Percentiles rank a stretch among this genome's conserved stretches.
Evolutionary conservation across 2,329 filamentous ascomycete species (phyloP).

Genomic region (Trichoderma endophyticum): DNA sequence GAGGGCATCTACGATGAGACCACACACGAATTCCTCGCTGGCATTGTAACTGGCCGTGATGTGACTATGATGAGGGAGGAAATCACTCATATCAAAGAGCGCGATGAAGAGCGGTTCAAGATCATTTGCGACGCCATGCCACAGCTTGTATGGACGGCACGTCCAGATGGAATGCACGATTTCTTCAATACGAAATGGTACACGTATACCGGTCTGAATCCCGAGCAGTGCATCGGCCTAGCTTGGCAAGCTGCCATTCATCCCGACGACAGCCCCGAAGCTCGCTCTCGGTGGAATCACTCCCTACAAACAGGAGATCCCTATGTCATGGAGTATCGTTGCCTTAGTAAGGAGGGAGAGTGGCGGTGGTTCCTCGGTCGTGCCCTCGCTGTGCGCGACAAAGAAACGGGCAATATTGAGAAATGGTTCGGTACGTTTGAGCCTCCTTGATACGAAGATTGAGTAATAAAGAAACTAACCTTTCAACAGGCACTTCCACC

Average conservation of each 20-base stretch:
- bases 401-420: conserved; percentile 63
- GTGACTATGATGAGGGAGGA: conserved; percentile 67
- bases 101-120: conserved; percentile 71
- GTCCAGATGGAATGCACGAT: conserved; percentile 62
- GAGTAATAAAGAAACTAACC: background rate
- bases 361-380: conserved; percentile 79
- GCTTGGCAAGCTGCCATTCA: conserved; percentile 66
- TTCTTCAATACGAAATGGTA: conserved; percentile 80
- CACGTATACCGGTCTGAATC: conserved; percentile 67
- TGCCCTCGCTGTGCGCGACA: conserved; percentile 65
- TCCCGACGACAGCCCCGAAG: conserved; percentile 62
- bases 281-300: conserved; percentile 56
- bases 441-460: too few species aligned
- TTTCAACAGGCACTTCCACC: conserved; percentile 60
- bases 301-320: conserved; percentile 64
- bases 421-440: conserved; percentile 68
- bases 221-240: conserved; percentile 59
- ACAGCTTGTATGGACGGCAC: conserved; percentile 71
- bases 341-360: conserved; percentile 61
- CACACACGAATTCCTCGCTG: conserved; percentile 70
- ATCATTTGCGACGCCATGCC: conserved; percentile 73
- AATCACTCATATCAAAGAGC: conserved; percentile 65
- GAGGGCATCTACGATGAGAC: conserved; percentile 64
- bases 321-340: conserved; percentile 70
- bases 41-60: conserved; percentile 68